Evolutionary conservation across 768 basidiomycete species (phyloP).

Genomic region (Cubamyces lactineus): DNA sequence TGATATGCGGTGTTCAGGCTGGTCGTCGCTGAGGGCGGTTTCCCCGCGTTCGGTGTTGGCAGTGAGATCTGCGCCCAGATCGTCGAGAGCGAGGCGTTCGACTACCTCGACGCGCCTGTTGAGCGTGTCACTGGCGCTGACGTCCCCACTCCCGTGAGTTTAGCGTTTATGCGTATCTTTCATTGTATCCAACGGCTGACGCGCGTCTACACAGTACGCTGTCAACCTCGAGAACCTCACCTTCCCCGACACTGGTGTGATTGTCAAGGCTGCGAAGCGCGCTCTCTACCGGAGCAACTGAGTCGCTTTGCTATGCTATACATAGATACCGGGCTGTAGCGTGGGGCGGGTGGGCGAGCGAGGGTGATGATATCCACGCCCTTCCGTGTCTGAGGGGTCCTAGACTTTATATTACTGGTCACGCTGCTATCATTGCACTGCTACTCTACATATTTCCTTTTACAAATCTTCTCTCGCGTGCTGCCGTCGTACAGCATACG

Average conservation of each 20-base stretch:
- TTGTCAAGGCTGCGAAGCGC: slow-evolving; percentile 95
- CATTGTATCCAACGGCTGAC: slow-evolving; percentile 16
- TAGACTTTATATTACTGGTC: slow-evolving; percentile 29
- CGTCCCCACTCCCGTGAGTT: slow-evolving; percentile 90
- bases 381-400: slow-evolving; percentile 8
- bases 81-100: slow-evolving; percentile 95
- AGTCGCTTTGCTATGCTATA: slow-evolving; percentile 22
- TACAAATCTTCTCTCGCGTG: slow-evolving; percentile 12
- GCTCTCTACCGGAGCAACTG: slow-evolving; percentile 88
- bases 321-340: slow-evolving; percentile 11
- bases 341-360: slow-evolving; percentile 6
- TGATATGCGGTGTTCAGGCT: slow-evolving; percentile 53
- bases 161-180: slow-evolving; percentile 1
- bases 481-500: neutral
- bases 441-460: slow-evolving; percentile 23
- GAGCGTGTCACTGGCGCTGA: slow-evolving; percentile 98
- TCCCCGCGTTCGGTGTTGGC: slow-evolving; percentile 98
- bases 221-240: slow-evolving; percentile 84
- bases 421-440: slow-evolving; percentile 30
- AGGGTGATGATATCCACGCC: slow-evolving; percentile 11
- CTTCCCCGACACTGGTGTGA: slow-evolving; percentile 91
- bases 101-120: slow-evolving; percentile 97
- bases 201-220: slow-evolving; percentile 66
- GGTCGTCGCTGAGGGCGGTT: slow-evolving; percentile 95
- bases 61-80: slow-evolving; percentile 99